Evolutionary conservation across 306 rosid genomes (phyloP), one percentile per base, ranked within the genome.

Genomic region (Dryas drummondii): DNA sequence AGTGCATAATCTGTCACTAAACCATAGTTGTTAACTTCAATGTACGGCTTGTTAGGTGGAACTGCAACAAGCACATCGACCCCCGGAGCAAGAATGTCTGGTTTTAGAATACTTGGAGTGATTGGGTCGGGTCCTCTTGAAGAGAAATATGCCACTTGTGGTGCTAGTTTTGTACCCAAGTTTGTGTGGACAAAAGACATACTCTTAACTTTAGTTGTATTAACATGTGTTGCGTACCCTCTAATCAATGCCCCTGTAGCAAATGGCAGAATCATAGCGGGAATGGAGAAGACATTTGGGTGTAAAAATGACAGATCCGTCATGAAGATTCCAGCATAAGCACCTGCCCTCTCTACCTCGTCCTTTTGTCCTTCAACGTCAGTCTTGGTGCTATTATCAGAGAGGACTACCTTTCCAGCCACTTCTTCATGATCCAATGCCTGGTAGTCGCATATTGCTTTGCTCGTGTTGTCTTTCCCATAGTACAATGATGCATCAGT

Each of bases 31-130:
- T 49, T 14, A 14, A 76, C 45, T 9, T 15, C 1, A 10, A 15
- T 11, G 13, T 1, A 14, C 2, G 11, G 6, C 13, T 4, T 45
- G 53, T 44, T 67, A 10, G 74, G 42, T 44, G 41, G 13, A 42
- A 7, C 13, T 8, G 73, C 70, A 47, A 53, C 78, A 1, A 64
- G 42, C 9, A 75, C 64, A 4, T 75, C 64, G 5, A 42, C 52
- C 14, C 78, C 71, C 2, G 71, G 53, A 54, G 72, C 79, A 15
- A 75, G 26, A 53, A 75, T 40, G n/a, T 75, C 66, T 0, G 79
- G 73, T 55, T 76, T 76, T 32, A 76, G 60, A 16, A 68, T 59
- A 3, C 80, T 2, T 7, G 74, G 74, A 26, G 37, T 45, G 37
- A 22, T 19, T 4, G 44, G 68, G 61, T 68, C 68, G 3, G 61